These are phyloP conservation scores for Biscogniauxia mediterranea DNA, from an alignment of 2,329 filamentous ascomycete species.

Conservation along the genomic window DNA sequence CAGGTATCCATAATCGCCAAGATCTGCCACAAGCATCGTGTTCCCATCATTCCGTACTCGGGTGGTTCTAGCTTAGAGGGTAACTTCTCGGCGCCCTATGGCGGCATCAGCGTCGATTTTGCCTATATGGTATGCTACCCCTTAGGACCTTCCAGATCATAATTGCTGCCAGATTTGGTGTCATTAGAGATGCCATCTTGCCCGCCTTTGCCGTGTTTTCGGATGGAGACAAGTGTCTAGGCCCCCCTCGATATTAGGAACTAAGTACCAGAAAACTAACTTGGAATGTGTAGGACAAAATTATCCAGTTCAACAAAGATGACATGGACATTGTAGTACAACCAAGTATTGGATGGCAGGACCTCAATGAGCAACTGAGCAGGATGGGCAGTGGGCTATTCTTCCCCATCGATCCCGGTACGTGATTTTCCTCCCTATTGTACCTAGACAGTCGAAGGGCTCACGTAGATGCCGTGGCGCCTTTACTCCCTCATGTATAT, in stretches of 20 bases:
- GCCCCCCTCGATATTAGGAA: not conserved
- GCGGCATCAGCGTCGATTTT: conserved; percentile 88
- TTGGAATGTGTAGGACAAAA: conserved; percentile 52
- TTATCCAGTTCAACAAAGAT: conserved; percentile 74
- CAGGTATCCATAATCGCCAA: conserved; percentile 60
- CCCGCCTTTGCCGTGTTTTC: not conserved
- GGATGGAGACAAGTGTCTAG: not conserved
- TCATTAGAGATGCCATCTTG: not conserved
- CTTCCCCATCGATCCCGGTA: conserved; percentile 84
- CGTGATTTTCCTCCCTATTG: conserved; percentile 18
- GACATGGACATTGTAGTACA: conserved; percentile 95
- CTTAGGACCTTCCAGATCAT: not conserved
- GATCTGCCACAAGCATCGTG: conserved; percentile 73
- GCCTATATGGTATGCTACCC: conserved; percentile 60
- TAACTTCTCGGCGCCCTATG: conserved; percentile 84
- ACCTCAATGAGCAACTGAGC: conserved; percentile 69
- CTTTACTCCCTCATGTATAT: not conserved
- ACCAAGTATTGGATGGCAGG: conserved; percentile 89
- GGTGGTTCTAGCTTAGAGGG: conserved; percentile 85
- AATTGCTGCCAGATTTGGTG: not conserved
- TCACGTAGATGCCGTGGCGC: not conserved
- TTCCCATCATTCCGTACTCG: conserved; percentile 85
- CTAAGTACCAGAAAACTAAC: conserved; percentile 3
- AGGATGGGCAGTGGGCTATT: conserved; percentile 76
- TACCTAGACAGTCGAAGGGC: not conserved